Percentiles rank a stretch among this genome's conserved stretches.
These are phyloP conservation scores for Coccomyxa subellipsoidea DNA, from an alignment of 163 green algal species.

Conservation along the genomic window DNA sequence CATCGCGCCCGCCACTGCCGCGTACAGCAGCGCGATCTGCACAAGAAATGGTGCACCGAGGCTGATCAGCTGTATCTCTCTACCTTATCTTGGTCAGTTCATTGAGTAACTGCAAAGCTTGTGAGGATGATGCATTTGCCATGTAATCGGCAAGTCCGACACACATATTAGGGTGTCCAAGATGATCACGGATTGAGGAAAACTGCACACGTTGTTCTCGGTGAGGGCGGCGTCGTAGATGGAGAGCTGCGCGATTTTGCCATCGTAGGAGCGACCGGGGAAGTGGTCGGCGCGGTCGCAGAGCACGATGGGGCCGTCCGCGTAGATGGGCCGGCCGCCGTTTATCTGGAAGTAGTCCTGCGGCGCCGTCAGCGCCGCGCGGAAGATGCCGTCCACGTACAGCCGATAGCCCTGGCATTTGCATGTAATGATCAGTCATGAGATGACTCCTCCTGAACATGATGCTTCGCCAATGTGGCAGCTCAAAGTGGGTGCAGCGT, in stretches of 20 bases:
- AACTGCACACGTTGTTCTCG: conserved; percentile 9
- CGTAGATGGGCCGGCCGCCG: conserved; percentile 51
- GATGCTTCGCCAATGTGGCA: too few relatives aligned
- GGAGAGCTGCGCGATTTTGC: conserved; percentile 49
- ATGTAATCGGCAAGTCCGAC: too few relatives aligned
- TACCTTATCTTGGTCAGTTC: too few relatives aligned
- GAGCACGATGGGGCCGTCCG: conserved; percentile 51
- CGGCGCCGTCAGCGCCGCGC: conserved; percentile 20
- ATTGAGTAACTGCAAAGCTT: too few relatives aligned
- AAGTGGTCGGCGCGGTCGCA: conserved; percentile 50
- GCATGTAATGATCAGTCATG: not conserved
- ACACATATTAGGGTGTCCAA: not conserved
- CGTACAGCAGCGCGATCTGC: not conserved
- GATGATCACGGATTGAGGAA: not conserved
- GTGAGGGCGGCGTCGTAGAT: conserved; percentile 38
- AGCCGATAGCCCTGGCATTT: conserved; percentile 46
- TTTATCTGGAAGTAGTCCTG: conserved; percentile 24
- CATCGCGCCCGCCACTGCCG: not conserved
- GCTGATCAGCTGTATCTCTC: not conserved
- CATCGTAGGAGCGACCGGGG: conserved; percentile 43
- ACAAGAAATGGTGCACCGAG: not conserved
- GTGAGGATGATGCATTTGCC: too few relatives aligned
- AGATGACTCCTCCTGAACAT: too few relatives aligned
- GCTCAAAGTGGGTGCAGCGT: too few relatives aligned
- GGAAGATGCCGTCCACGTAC: conserved; percentile 59